Conservation (phyloP, 352 stramenopile species). For the Phytopythium kandeliae region DNA sequence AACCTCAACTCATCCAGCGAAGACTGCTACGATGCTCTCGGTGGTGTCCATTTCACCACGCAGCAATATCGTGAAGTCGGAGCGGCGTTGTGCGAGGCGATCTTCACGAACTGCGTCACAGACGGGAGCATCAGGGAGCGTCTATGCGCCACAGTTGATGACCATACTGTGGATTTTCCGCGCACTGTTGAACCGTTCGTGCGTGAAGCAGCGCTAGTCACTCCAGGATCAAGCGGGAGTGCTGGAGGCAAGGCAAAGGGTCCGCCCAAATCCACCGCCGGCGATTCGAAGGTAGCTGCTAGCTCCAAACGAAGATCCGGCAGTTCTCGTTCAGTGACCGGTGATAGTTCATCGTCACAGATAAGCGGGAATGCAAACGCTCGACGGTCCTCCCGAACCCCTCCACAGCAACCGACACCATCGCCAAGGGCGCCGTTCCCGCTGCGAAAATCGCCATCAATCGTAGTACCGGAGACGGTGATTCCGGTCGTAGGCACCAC, state of each 20-base stretch:
- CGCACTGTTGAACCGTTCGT: conserved; percentile 31
- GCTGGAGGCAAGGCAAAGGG: background rate
- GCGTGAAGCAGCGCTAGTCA: conserved; percentile 17
- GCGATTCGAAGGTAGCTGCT: background rate
- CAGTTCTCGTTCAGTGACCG: background rate
- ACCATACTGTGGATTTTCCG: conserved; percentile 27
- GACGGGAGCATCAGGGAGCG: conserved; percentile 27
- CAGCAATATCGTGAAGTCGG: conserved; percentile 46
- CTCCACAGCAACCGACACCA: background rate
- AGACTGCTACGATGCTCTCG: background rate
- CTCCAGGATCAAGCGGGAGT: conserved; percentile 4
- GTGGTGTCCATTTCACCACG: conserved; percentile 65
- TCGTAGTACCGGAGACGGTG: conserved; percentile 2
- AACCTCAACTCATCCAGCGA: conserved; percentile 9
- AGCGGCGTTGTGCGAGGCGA: conserved; percentile 36
- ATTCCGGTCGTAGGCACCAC: background rate
- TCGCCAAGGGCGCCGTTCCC: background rate
- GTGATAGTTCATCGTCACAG: background rate
- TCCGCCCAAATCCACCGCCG: background rate
- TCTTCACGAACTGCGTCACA: conserved; percentile 35
- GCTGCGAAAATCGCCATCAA: conserved; percentile 4
- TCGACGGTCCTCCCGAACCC: background rate
- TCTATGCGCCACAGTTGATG: conserved; percentile 22
- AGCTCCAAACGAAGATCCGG: background rate
- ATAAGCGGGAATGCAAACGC: background rate